These are phyloP conservation scores for Aureobasidium sp. DNA, from an alignment of 2,329 filamentous ascomycete species.

Conservation along the genomic window DNA sequence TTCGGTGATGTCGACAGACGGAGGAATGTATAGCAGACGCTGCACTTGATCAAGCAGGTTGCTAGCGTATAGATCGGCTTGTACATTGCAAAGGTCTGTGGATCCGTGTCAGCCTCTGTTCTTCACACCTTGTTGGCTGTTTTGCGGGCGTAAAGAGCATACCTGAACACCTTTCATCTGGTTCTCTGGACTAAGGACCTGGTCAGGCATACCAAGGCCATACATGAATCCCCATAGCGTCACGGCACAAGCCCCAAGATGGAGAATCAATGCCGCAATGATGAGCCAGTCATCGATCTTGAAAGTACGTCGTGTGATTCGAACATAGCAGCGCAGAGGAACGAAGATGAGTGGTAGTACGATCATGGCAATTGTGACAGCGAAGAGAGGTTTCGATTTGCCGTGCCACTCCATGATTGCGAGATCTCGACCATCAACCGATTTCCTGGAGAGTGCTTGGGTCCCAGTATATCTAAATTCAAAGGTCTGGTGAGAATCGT, in stretches of 20 bases:
- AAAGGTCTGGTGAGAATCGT: background rate
- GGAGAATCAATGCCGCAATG: background rate
- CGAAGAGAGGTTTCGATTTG: constrained; percentile 2
- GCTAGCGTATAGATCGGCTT: constrained; percentile 3
- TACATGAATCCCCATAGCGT: background rate
- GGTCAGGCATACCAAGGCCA: constrained; percentile 1
- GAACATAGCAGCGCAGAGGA: constrained; percentile 3
- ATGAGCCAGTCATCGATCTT: constrained; percentile 10
- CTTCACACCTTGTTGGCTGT: no score
- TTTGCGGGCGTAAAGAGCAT: background rate
- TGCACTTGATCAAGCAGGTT: constrained; percentile 9
- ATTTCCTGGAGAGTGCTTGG: background rate
- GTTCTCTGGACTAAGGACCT: background rate
- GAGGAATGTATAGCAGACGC: constrained; percentile 5
- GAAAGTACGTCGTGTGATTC: background rate
- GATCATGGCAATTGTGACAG: constrained; percentile 5
- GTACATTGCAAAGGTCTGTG: constrained; percentile 1
- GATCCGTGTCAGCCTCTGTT: background rate
- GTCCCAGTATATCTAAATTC: background rate
- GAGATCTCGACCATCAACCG: background rate
- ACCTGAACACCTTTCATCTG: constrained; percentile 6
- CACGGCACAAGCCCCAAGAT: constrained; percentile 2
- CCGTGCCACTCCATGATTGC: constrained; percentile 1
- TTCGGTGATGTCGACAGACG: background rate
- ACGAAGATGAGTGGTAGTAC: background rate